Percentiles rank a stretch among this genome's conserved stretches.
phyloP scores from a whole-genome alignment of 2,329 filamentous ascomycete species.

The Boeremia exigua region DNA sequence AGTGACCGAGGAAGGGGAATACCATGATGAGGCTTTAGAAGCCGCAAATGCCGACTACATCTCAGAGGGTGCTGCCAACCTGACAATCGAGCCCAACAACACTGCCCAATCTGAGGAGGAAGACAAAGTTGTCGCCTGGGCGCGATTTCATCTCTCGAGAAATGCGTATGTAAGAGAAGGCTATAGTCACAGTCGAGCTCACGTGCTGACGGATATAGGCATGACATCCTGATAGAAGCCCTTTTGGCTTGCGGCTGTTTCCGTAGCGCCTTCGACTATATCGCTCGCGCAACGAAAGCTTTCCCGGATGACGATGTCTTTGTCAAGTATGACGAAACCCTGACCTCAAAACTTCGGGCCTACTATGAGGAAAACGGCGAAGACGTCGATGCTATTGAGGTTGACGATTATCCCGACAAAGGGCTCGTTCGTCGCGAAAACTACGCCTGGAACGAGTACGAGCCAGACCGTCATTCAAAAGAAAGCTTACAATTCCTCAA shows the following conservation, averaged over 20 bases:
- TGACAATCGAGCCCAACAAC: conserved; percentile 4
- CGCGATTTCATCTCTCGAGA: conserved; percentile 30
- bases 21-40: conserved; percentile 71
- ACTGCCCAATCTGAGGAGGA: neutral
- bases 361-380: conserved; percentile 33
- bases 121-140: conserved; percentile 20
- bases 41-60: conserved; percentile 52
- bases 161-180: conserved; percentile 37
- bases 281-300: conserved; percentile 63
- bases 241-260: conserved; percentile 68
- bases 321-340: conserved; percentile 59
- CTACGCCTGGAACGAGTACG: conserved; percentile 68
- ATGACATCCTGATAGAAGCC: conserved; percentile 55
- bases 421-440: conserved; percentile 71
- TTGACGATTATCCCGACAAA: conserved; percentile 69
- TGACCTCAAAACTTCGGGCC: conserved; percentile 45
- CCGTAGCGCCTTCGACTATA: conserved; percentile 71
- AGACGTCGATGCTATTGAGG: conserved; percentile 52
- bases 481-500: conserved; percentile 73
- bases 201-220: conserved; percentile 28
- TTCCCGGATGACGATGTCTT: conserved; percentile 65
- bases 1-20: conserved; percentile 78
- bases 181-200: neutral
- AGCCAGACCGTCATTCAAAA: conserved; percentile 63
- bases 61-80: conserved; percentile 13